These are phyloP conservation scores for Pyrenopolyporus hunteri DNA, from an alignment of 495 filamentous ascomycete species.

Conservation along the genomic window DNA sequence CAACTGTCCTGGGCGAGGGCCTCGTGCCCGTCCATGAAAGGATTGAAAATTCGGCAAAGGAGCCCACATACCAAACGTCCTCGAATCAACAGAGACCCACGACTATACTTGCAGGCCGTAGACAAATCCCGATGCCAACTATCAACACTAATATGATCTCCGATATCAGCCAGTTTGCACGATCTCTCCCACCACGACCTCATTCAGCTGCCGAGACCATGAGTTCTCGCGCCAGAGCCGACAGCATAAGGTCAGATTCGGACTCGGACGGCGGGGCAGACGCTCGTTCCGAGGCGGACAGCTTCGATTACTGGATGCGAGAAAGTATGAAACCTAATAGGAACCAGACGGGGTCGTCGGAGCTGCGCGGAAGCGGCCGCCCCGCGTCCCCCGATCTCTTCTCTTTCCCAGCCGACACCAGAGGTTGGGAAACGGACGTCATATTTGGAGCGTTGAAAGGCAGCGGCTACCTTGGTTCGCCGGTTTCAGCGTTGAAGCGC, in stretches of 20 bases:
- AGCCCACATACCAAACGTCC: slow-evolving; percentile 6
- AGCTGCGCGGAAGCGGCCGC: slow-evolving; percentile 26
- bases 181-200: slow-evolving; percentile 38
- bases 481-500: slow-evolving; percentile 41
- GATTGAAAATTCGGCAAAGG: slow-evolving; percentile 6
- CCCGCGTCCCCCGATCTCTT: slow-evolving; percentile 54
- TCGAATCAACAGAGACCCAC: slow-evolving; percentile 33
- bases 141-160: slow-evolving; percentile 22
- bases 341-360: slow-evolving; percentile 36
- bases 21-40: slow-evolving; percentile 7
- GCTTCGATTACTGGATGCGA: slow-evolving; percentile 52
- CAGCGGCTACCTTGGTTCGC: slow-evolving; percentile 43
- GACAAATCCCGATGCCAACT: slow-evolving; percentile 10
- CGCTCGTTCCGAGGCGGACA: slow-evolving; percentile 46
- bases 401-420: slow-evolving; percentile 46
- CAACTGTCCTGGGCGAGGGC: slow-evolving; percentile 1
- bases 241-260: slow-evolving; percentile 46
- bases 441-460: slow-evolving; percentile 52
- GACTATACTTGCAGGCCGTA: slow-evolving; percentile 39
- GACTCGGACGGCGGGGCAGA: slow-evolving; percentile 44
- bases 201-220: slow-evolving; percentile 44
- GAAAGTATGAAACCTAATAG: slow-evolving; percentile 49
- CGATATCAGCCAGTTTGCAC: slow-evolving; percentile 32
- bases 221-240: slow-evolving; percentile 41
- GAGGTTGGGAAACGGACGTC: slow-evolving; percentile 50